phyloP scores from a whole-genome alignment of 1,139 yeast species.

The Petasospora fabianii region DNA sequence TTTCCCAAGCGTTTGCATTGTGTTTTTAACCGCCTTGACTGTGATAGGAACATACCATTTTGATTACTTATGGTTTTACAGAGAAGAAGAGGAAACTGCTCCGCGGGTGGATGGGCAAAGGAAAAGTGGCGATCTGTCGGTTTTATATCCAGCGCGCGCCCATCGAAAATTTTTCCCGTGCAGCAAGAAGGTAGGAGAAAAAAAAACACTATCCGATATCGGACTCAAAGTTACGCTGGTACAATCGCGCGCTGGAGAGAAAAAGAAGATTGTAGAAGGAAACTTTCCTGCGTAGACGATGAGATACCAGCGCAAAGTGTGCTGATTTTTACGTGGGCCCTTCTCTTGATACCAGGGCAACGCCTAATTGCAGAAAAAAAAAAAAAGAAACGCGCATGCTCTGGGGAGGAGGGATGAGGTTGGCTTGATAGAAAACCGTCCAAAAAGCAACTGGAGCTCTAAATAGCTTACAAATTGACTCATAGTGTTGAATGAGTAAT shows the following conservation, averaged over 20 bases:
- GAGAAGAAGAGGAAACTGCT: slow-evolving; percentile 3
- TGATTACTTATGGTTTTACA: slow-evolving; percentile 2
- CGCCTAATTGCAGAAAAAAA: too few relatives aligned
- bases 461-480: too few relatives aligned
- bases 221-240: slow-evolving; percentile 6
- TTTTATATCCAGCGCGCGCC: slow-evolving; percentile 9
- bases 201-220: not conserved
- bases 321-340: too few relatives aligned
- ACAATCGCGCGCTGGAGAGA: too few relatives aligned
- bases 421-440: too few relatives aligned
- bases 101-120: not conserved
- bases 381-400: too few relatives aligned
- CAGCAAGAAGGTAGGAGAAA: slow-evolving; percentile 1
- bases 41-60: slow-evolving; percentile 11
- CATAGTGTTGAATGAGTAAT: too few relatives aligned
- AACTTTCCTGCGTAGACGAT: too few relatives aligned
- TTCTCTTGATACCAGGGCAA: too few relatives aligned
- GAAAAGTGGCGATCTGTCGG: slow-evolving; percentile 12
- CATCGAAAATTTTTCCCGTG: slow-evolving; percentile 3
- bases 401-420: too few relatives aligned
- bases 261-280: not conserved
- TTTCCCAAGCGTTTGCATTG: not conserved
- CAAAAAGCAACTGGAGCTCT: too few relatives aligned
- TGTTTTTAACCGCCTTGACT: not conserved
- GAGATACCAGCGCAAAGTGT: too few relatives aligned